Percentiles rank a stretch among this genome's conserved stretches.
Conservation (phyloP, 2,329 filamentous ascomycete genomes). For the Aspergillus fijiensis region DNA sequence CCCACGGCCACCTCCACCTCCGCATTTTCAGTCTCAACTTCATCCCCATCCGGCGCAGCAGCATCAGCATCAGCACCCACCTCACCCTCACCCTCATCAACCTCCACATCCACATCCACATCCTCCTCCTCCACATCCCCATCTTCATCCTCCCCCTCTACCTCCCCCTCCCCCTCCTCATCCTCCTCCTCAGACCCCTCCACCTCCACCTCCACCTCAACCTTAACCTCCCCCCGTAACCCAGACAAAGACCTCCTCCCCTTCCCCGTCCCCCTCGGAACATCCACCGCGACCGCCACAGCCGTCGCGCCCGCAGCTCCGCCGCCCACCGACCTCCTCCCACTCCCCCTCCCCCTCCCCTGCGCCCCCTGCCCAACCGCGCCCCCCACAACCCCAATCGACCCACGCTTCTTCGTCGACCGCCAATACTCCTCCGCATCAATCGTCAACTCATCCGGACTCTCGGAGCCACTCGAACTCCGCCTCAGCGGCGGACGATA, state of each 20-base stretch:
- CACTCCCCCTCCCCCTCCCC: neutral
- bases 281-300: neutral
- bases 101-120: no score
- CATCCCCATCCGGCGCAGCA: no score
- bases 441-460: slow-evolving; percentile 48
- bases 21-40: no score
- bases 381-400: no score
- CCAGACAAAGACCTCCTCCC: neutral
- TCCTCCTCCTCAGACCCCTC: neutral
- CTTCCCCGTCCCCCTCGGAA: neutral
- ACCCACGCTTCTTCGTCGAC: slow-evolving; percentile 25
- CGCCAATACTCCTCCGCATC: slow-evolving; percentile 40
- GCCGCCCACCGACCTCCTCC: neutral
- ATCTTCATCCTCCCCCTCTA: neutral
- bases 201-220: neutral
- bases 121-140: slow-evolving; percentile 2
- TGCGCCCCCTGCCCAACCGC: no score
- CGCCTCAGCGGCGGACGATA: slow-evolving; percentile 25
- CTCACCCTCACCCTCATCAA: no score
- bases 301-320: neutral
- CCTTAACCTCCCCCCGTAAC: neutral
- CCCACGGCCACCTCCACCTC: no score
- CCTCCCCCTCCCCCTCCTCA: neutral
- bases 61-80: no score
- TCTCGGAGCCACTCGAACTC: slow-evolving; percentile 36